Conservation (phyloP, 306 rosid genomes). For the Sphenostylis stenocarpa region DNA sequence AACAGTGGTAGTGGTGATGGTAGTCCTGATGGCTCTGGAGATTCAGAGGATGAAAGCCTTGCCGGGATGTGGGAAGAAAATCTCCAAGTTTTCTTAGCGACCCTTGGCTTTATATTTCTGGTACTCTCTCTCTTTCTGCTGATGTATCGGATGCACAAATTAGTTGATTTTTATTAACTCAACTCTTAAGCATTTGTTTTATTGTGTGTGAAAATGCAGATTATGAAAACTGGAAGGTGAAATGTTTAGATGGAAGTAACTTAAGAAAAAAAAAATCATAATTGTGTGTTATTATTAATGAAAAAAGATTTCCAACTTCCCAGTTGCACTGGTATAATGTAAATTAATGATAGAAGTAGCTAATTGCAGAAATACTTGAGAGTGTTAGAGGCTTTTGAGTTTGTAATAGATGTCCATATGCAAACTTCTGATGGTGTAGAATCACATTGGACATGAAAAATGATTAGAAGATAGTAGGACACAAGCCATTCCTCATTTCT, state of each 20-base stretch:
- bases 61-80: constrained; percentile 53
- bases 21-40: constrained; percentile 48
- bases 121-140: constrained; percentile 41
- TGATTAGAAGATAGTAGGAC: not conserved
- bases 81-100: constrained; percentile 66
- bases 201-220: constrained; percentile 7
- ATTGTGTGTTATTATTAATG: not conserved
- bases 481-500: constrained; percentile 1
- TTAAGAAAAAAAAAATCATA: not conserved
- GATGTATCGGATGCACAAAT: not conserved
- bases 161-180: not conserved
- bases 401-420: constrained; percentile 14
- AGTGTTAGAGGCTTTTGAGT: not conserved
- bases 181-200: not conserved
- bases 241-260: constrained; percentile 2
- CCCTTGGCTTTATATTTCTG: constrained; percentile 66
- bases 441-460: constrained; percentile 11
- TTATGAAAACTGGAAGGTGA: constrained; percentile 10
- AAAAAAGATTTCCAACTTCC: constrained; percentile 5
- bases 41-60: constrained; percentile 53
- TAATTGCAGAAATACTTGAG: not conserved
- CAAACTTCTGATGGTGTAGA: constrained; percentile 19
- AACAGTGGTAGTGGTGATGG: constrained; percentile 36
- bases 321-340: not conserved
- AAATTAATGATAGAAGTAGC: constrained; percentile 2